phyloP scores from a whole-genome alignment of 768 basidiomycete genomes.

The Coprinopsis strossmayeri region DNA sequence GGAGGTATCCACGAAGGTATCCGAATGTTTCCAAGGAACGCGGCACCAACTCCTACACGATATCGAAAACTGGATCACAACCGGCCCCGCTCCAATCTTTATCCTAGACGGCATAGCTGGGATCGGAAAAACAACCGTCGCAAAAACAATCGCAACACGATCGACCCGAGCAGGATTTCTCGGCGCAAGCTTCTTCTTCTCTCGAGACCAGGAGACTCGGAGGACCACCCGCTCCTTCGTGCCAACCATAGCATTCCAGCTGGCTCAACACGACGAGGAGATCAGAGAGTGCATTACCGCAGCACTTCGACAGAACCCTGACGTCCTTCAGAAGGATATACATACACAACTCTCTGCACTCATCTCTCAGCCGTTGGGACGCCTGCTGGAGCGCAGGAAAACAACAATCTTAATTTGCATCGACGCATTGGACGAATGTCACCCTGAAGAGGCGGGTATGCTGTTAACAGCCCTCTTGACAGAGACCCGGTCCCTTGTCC shows the following conservation, averaged over 20 bases:
- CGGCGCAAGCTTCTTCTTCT: constrained; percentile 4
- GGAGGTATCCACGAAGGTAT: neutral
- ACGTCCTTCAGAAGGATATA: neutral
- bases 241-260: constrained; percentile 1
- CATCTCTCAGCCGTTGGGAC: neutral
- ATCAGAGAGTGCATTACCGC: neutral
- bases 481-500: no score
- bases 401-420: neutral
- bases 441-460: no score
- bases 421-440: constrained; percentile 4
- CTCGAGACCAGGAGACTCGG: neutral
- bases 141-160: neutral
- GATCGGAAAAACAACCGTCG: constrained; percentile 3
- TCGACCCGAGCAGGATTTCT: neutral
- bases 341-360: neutral
- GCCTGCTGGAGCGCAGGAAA: neutral
- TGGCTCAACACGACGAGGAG: neutral
- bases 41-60: neutral
- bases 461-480: no score
- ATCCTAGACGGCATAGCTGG: constrained; percentile 5
- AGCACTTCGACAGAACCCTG: neutral
- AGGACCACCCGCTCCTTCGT: neutral
- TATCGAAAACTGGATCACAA: neutral
- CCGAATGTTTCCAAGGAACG: constrained; percentile 1
- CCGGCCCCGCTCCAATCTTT: neutral